Evolutionary conservation across 2,329 filamentous ascomycete genomes (phyloP).

Genomic region (Exophiala xenobiotica): DNA sequence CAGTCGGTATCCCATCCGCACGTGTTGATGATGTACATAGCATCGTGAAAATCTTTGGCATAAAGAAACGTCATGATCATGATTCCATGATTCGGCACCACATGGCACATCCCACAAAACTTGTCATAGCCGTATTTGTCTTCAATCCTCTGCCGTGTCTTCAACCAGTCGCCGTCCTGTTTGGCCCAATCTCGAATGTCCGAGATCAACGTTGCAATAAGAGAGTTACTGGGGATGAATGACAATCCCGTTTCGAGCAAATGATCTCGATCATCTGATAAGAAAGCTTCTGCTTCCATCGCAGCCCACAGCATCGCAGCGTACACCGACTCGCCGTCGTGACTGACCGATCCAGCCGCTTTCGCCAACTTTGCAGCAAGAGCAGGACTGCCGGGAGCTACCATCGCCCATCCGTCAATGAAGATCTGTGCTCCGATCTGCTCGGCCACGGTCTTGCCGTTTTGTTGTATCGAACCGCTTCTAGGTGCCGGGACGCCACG

Average conservation of each 20-base stretch:
- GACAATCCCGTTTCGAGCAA: constrained; percentile 4
- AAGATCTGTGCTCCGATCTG: constrained; percentile 45
- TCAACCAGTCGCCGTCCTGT: constrained; percentile 3
- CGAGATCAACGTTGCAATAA: background rate
- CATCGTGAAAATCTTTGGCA: constrained; percentile 4
- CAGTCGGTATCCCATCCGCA: constrained; percentile 10
- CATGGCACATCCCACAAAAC: constrained; percentile 6
- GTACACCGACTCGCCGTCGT: constrained; percentile 41
- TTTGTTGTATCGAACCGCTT: constrained; percentile 34
- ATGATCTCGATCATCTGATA: constrained; percentile 2
- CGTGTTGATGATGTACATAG: constrained; percentile 10
- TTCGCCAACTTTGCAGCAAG: constrained; percentile 37
- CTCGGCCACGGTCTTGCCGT: constrained; percentile 37
- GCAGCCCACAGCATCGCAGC: constrained; percentile 37
- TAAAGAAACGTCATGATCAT: constrained; percentile 9
- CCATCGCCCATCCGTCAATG: constrained; percentile 41
- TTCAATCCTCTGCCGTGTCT: constrained; percentile 8
- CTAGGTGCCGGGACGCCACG: constrained; percentile 5
- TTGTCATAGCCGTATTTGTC: constrained; percentile 8
- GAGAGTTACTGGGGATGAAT: constrained; percentile 2
- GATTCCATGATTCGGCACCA: constrained; percentile 9
- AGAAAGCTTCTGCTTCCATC: constrained; percentile 10
- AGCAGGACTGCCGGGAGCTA: constrained; percentile 34
- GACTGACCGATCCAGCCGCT: constrained; percentile 39
- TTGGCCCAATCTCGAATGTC: constrained; percentile 6